Percentiles rank a stretch among this genome's conserved stretches.
These are phyloP conservation scores for Phytophthora foliorum DNA, from an alignment of 352 stramenopile genomes.

Conservation along the genomic window DNA sequence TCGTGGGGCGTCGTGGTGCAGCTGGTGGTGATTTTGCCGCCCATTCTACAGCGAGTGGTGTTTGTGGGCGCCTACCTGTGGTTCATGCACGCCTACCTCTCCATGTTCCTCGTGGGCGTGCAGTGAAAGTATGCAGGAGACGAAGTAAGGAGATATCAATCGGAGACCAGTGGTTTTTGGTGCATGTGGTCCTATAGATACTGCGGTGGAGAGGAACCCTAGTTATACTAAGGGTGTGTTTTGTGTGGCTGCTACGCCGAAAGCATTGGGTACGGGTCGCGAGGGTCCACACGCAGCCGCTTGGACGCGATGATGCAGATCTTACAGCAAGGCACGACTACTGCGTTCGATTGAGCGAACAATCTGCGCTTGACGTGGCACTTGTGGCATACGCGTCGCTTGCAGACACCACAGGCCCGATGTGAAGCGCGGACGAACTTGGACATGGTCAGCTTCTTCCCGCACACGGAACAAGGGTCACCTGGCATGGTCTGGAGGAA, in stretches of 20 bases:
- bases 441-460: slow-evolving; percentile 27
- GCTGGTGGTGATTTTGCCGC: slow-evolving; percentile 68
- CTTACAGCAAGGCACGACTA: slow-evolving; percentile 47
- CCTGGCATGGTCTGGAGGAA: slow-evolving; percentile 20
- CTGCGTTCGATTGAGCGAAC: slow-evolving; percentile 31
- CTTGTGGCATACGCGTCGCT: slow-evolving; percentile 38
- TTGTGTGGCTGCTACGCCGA: slow-evolving; percentile 1
- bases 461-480: slow-evolving; percentile 27
- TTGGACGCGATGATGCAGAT: slow-evolving; percentile 49
- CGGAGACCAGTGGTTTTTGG: neutral
- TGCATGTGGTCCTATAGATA: neutral
- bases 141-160: neutral
- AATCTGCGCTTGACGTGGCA: slow-evolving; percentile 49
- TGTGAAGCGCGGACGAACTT: slow-evolving; percentile 24
- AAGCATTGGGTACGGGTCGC: slow-evolving; percentile 43
- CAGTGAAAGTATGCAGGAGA: slow-evolving; percentile 5
- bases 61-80: slow-evolving; percentile 69
- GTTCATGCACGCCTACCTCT: slow-evolving; percentile 84
- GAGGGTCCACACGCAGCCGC: slow-evolving; percentile 35
- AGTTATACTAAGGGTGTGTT: neutral
- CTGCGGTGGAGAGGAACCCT: neutral
- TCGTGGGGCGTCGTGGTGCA: slow-evolving; percentile 85
- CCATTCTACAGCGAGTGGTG: slow-evolving; percentile 67
- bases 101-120: slow-evolving; percentile 31
- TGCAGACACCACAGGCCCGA: slow-evolving; percentile 42